Evolutionary conservation across 495 filamentous ascomycete genomes (phyloP).

Genomic region (Hyaloscypha bicolor): DNA sequence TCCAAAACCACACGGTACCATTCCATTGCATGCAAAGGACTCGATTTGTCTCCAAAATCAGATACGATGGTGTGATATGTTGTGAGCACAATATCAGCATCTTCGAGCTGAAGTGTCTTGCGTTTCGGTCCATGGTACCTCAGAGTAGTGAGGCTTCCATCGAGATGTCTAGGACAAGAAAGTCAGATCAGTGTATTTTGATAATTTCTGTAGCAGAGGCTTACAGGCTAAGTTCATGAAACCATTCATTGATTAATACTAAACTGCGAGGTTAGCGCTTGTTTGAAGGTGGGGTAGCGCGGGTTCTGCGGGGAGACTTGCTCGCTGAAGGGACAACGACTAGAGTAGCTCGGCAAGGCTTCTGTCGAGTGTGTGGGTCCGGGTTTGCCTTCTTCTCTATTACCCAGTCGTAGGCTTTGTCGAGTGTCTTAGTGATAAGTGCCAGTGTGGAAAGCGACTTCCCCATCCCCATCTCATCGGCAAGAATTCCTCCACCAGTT

Average conservation of each 20-base stretch:
- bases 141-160: neutral
- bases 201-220: neutral
- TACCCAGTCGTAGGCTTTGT: conserved; percentile 4
- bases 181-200: neutral
- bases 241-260: conserved; percentile 11
- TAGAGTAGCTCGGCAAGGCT: conserved; percentile 13
- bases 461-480: conserved; percentile 94
- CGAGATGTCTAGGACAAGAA: conserved; percentile 1
- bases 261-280: neutral
- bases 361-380: conserved; percentile 9
- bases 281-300: neutral
- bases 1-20: conserved; percentile 88
- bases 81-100: conserved; percentile 69
- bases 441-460: conserved; percentile 88
- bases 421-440: conserved; percentile 54
- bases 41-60: conserved; percentile 43
- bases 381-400: conserved; percentile 1
- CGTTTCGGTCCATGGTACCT: conserved; percentile 10
- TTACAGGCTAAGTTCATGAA: conserved; percentile 6
- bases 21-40: conserved; percentile 58
- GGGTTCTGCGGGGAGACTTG: neutral
- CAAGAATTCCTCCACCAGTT: conserved; percentile 70
- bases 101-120: conserved; percentile 38
- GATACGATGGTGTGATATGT: conserved; percentile 10
- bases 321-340: conserved; percentile 16